Percentiles rank a stretch among this genome's conserved stretches.
phyloP scores from a whole-genome alignment of 768 basidiomycete species.

The Coprinopsis marcescibilis region DNA sequence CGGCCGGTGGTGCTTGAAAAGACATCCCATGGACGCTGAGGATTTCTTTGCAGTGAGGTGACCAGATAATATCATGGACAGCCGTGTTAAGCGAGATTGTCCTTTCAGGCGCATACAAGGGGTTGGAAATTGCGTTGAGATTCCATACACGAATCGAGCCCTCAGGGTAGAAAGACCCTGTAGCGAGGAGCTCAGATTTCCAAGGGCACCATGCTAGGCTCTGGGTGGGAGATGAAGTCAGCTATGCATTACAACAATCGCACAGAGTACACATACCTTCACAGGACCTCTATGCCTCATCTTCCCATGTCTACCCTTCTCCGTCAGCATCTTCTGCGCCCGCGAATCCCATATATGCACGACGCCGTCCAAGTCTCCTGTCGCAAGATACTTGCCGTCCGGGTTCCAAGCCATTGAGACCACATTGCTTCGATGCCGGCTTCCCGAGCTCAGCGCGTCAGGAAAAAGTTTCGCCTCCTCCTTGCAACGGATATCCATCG shows the following conservation, averaged over 20 bases:
- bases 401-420: constrained; percentile 72
- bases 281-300: constrained; percentile 59
- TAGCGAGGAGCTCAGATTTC: constrained; percentile 72
- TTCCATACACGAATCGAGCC: constrained; percentile 49
- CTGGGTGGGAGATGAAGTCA: constrained; percentile 27
- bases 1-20: constrained; percentile 19
- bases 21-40: constrained; percentile 80
- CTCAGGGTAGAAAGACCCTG: constrained; percentile 46
- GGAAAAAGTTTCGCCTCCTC: constrained; percentile 16
- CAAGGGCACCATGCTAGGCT: constrained; percentile 87
- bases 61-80: constrained; percentile 63
- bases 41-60: constrained; percentile 81
- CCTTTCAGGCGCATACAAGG: constrained; percentile 34
- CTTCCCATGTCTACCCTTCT: constrained; percentile 52
- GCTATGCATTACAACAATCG: not conserved
- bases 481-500: constrained; percentile 52
- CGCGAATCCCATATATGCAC: constrained; percentile 78
- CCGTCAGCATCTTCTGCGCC: constrained; percentile 54
- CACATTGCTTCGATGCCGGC: constrained; percentile 37
- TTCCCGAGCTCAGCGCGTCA: constrained; percentile 44
- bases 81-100: constrained; percentile 79
- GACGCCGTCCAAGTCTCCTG: constrained; percentile 80
- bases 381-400: constrained; percentile 74
- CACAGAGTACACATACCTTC: constrained; percentile 45
- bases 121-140: constrained; percentile 20